These are phyloP conservation scores for Oryza australiensis DNA, from an alignment of 176 grass and related monocot genomes.

Conservation along the genomic window DNA sequence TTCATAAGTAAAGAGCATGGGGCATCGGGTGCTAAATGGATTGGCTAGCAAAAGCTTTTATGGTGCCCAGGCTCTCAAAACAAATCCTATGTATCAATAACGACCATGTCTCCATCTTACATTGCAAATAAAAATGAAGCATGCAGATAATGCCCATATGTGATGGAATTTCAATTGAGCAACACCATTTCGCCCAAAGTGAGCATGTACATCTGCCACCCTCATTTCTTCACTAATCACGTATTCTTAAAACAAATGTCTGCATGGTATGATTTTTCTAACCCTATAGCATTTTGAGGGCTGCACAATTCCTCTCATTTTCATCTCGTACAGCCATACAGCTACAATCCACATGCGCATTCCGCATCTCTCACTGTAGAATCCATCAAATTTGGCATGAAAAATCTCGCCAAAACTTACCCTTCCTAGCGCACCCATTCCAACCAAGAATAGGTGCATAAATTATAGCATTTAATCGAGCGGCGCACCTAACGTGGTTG, in stretches of 20 bases:
- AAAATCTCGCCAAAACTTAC: too few species aligned
- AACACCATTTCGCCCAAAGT: not conserved
- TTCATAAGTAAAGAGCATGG: not conserved
- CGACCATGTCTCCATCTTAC: not conserved
- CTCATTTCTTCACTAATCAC: not conserved
- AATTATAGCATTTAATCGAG: too few species aligned
- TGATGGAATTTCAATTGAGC: not conserved
- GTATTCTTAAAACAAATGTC: not conserved
- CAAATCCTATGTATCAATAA: not conserved
- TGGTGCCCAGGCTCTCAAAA: not conserved
- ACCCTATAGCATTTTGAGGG: not conserved
- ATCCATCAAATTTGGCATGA: not conserved
- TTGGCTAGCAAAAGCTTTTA: not conserved
- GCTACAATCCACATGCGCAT: not conserved
- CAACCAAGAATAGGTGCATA: not conserved
- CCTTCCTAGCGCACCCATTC: not conserved
- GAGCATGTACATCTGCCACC: not conserved
- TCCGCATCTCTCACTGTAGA: not conserved
- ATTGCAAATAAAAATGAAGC: not conserved
- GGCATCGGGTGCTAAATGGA: not conserved
- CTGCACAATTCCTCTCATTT: not conserved
- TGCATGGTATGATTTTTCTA: not conserved
- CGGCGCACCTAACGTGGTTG: too few species aligned
- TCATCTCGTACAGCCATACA: not conserved
- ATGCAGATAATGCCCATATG: not conserved